These are phyloP conservation scores for Mangifera indica DNA, from an alignment of 345 rosid genomes.

Conservation along the genomic window DNA sequence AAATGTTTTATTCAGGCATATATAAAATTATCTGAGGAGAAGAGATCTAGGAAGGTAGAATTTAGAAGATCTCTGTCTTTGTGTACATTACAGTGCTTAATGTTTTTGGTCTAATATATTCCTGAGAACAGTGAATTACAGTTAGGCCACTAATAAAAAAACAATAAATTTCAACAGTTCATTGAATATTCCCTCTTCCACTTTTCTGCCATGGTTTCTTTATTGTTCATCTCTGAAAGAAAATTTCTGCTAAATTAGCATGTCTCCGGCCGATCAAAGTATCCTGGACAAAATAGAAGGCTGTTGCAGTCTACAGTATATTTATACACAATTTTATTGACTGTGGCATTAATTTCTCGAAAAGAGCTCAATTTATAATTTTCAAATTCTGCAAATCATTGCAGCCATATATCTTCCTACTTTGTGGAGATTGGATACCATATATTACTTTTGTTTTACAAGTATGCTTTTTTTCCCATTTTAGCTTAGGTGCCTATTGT, in stretches of 20 bases:
- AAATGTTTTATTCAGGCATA: neutral
- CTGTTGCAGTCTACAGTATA: no score
- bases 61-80: constrained; percentile 15
- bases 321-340: no score
- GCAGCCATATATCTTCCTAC: neutral
- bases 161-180: neutral
- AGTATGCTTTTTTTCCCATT: neutral
- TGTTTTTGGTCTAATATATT: neutral
- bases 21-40: neutral
- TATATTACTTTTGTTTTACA: neutral
- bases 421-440: neutral
- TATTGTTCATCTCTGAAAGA: no score
- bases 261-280: no score
- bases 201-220: neutral
- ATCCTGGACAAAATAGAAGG: no score
- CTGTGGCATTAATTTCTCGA: no score
- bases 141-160: neutral
- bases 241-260: no score
- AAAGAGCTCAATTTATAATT: no score
- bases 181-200: neutral
- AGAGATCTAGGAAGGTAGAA: neutral
- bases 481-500: neutral
- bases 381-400: no score
- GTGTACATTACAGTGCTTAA: neutral
- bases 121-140: constrained; percentile 9